Conservation (phyloP, 345 rosid genomes). For the Lumnitzera racemosa region DNA sequence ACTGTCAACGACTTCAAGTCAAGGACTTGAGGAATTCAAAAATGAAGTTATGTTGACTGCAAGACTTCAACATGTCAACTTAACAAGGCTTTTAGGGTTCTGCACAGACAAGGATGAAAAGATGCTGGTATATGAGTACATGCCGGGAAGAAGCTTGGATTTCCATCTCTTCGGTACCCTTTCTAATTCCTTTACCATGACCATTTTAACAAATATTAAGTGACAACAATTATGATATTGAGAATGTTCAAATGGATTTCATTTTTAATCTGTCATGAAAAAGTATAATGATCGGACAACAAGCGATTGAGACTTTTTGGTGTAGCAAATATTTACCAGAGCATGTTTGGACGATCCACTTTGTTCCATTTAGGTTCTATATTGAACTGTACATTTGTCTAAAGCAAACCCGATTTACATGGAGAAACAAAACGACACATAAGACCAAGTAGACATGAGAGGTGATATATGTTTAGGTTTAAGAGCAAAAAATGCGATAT, state of each 20-base stretch:
- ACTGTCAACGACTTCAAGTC: conserved; percentile 27
- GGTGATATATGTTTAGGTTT: too few species aligned
- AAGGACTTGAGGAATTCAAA: conserved; percentile 30
- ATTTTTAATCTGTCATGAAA: too few species aligned
- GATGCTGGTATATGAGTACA: conserved; percentile 34
- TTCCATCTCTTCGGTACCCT: conserved; percentile 24
- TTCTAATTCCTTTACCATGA: not conserved
- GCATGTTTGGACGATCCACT: too few species aligned
- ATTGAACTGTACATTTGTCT: too few species aligned
- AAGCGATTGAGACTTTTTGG: too few species aligned
- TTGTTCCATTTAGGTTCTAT: too few species aligned
- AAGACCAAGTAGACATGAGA: too few species aligned
- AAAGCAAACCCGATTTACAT: too few species aligned
- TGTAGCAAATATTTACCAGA: too few species aligned
- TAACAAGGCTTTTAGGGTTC: conserved; percentile 24
- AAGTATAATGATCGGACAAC: too few species aligned
- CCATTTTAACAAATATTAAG: not conserved
- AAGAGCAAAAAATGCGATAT: too few species aligned
- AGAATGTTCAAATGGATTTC: not conserved
- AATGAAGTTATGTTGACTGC: conserved; percentile 34
- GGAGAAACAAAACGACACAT: too few species aligned
- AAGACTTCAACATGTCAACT: conserved; percentile 37
- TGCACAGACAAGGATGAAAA: conserved; percentile 30
- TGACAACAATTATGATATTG: not conserved
- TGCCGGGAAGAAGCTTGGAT: conserved; percentile 31